Percentiles rank a stretch among this genome's conserved stretches.
These are phyloP conservation scores for Pseudogymnoascus sp. DNA, from an alignment of 2,329 filamentous ascomycete genomes.

Conservation along the genomic window DNA sequence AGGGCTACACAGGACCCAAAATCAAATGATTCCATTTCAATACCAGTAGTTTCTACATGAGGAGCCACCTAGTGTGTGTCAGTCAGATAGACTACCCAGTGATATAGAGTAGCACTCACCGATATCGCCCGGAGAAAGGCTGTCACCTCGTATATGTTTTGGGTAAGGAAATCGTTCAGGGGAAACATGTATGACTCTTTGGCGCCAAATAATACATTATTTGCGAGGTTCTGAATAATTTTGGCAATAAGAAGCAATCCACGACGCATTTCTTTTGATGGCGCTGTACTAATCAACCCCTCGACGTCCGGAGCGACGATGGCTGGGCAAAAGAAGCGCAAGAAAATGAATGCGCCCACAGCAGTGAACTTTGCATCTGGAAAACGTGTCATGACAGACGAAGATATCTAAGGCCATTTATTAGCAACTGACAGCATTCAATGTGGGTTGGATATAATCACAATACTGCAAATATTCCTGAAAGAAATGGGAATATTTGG, in stretches of 20 bases:
- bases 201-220: slow-evolving; percentile 64
- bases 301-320: slow-evolving; percentile 65
- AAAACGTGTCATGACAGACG: slow-evolving; percentile 56
- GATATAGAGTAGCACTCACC: slow-evolving; percentile 34
- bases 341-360: slow-evolving; percentile 64
- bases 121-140: slow-evolving; percentile 62
- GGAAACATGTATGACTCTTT: slow-evolving; percentile 70
- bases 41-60: slow-evolving; percentile 36
- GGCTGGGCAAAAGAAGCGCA: slow-evolving; percentile 65
- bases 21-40: slow-evolving; percentile 50
- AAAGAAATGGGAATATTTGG: slow-evolving; percentile 56
- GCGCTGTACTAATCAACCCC: slow-evolving; percentile 52
- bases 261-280: slow-evolving; percentile 62
- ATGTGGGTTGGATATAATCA: slow-evolving; percentile 31
- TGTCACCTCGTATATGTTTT: slow-evolving; percentile 62
- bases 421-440: slow-evolving; percentile 9
- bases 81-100: slow-evolving; percentile 10
- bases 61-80: slow-evolving; percentile 37
- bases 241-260: slow-evolving; percentile 64
- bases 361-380: slow-evolving; percentile 66
- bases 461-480: slow-evolving; percentile 60
- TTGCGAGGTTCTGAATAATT: slow-evolving; percentile 64
- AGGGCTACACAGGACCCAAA: slow-evolving; percentile 65
- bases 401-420: slow-evolving; percentile 42
- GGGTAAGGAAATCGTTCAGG: slow-evolving; percentile 59